Evolutionary conservation across 1,284 basidiomycete genomes (phyloP), one percentile per base, ranked within the genome.

Genomic region (Rhizopogon hawkerae): DNA sequence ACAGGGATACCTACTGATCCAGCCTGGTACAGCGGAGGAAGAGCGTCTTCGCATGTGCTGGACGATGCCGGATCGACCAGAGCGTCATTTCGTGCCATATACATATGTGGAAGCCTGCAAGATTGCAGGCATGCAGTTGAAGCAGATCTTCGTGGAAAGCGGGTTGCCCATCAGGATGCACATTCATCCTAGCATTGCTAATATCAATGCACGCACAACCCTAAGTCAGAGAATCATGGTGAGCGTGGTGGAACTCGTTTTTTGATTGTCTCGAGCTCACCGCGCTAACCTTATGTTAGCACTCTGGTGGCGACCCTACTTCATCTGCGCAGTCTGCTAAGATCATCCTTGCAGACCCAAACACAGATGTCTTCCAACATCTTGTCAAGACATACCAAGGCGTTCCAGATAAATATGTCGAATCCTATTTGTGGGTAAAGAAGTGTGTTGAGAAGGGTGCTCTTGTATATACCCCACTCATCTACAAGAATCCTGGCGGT

Each of bases 401-500:
- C 37, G 70, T 79, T 33, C 69, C 78, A 1, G 74, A 79, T 41
- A 88, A 84, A 63, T 83, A 82, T 56, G 78, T 89, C 41, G 87
- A 89, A 55, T 83, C 83, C 11, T 81, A 83, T 58, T 65, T 85
- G 16, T 89, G 87, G 87, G 80, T 89, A 39, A 85, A 86, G 65
- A 82, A 81, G 57, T 89, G 85, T 54, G 77, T 88, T 35, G 83
- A 85, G 56, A 79, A 74, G 54, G 77, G 81, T 1, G 59, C 71
- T 7, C 69, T 85, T 14, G 63, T 74, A 35, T 87, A 79, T 55
- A 87, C 85, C 1, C 84, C 84, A 0, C 67, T 85, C 26, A 78
- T 86, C 0, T 87, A 86, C 63, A 87, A 86, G 65, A 88, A 89
- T 56, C 83, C 84, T 9, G 86, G 87, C 21, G 87, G 87, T 2